Evolutionary conservation across 306 rosid genomes (phyloP).

Genomic region (Gleditsia sinensis): DNA sequence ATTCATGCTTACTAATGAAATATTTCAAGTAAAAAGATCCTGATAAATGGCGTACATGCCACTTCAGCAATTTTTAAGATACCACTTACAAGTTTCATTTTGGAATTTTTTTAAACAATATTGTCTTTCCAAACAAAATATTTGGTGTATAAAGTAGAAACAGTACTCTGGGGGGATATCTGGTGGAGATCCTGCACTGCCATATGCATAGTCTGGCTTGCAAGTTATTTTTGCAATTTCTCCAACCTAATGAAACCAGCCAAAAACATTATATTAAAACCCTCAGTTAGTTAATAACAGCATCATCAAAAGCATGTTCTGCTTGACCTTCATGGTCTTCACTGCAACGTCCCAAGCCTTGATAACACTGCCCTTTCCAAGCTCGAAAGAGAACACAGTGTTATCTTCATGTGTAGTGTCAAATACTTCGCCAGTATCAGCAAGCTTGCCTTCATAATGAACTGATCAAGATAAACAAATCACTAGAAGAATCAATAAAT

Average conservation of each 20-base stretch:
- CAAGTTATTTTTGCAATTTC: constrained; percentile 90
- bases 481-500: not conserved
- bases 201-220: constrained; percentile 95
- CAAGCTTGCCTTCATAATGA: constrained; percentile 86
- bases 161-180: constrained; percentile 91
- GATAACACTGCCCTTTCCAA: constrained; percentile 89
- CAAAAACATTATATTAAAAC: constrained; percentile 27
- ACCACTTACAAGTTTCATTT: not conserved
- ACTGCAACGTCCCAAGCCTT: constrained; percentile 96
- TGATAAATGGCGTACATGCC: not conserved
- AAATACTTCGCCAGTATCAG: constrained; percentile 83
- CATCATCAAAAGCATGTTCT: not conserved
- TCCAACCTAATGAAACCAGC: constrained; percentile 63
- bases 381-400: constrained; percentile 87
- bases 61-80: not conserved
- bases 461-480: constrained; percentile 54
- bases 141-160: constrained; percentile 17
- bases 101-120: not conserved
- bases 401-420: constrained; percentile 94
- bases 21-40: not conserved
- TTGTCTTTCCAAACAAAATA: constrained; percentile 1
- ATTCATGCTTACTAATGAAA: not conserved
- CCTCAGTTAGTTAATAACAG: not conserved
- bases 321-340: constrained; percentile 87
- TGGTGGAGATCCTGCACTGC: constrained; percentile 92